Evolutionary conservation across 495 filamentous ascomycete species (phyloP), one percentile per base, ranked within the genome.

Genomic region (Talaromyces nanjingensis): DNA sequence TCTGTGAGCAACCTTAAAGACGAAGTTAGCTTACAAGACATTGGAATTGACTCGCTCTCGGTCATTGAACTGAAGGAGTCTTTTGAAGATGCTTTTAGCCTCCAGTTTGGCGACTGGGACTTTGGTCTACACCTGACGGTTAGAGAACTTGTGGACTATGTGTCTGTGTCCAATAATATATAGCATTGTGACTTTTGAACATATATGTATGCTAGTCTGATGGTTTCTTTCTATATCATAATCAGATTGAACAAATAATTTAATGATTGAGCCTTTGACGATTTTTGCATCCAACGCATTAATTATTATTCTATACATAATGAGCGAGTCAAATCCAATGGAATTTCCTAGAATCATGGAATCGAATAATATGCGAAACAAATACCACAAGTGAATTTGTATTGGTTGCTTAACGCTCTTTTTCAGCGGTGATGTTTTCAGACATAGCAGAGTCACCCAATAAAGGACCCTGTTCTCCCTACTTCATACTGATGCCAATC

Each of bases 11-110:
- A 34, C 16, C 63, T 67, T 34, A 56, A 62, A 12, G 54, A 42
- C 27, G 62, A 31, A 33, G 39, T 31, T 6, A 67, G 54, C 25
- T 61, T 68, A 31, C 34, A 59, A 34, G 67, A 65, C 25, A 62
- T 69, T 34, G 65, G 67, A 12, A 67, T 69, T 39, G 67, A 67
- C 47, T 69, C 67, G 24, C 59, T 69, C 3, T 69, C 67, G 2
- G 65, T 63, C 6, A 66, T 69, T 33, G 67, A 69, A 27, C 54
- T 69, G 1, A 69, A 63, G 54, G 42, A 58, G 37, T 66, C 64
- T 7, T 59, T 67, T n/a, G 67, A 69, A 34, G 63, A 68, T 33
- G 59, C 34, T 8, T 69, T 69, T 16, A 25, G 56, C 8, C 14
- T 59, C 18, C n/a, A 60, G 16, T 63, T 67, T 29, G 64, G 65